Base-by-base conservation (phyloP, 108 stramenopile species). In the Nitzschia palea region DNA sequence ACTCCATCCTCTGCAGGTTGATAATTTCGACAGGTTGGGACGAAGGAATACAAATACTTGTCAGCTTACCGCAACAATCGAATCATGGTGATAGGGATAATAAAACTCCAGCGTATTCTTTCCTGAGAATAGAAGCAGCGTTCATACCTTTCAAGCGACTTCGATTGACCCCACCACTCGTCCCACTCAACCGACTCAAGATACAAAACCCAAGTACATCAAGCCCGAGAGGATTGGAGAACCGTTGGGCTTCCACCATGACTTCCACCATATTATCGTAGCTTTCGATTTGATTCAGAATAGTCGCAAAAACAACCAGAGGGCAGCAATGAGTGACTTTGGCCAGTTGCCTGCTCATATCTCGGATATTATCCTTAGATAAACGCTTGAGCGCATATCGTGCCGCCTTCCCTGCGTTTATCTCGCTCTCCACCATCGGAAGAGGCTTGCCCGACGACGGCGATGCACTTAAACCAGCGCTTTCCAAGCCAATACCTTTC, bases 231-330 rank as follows among this genome's bases (percentile, higher is more conserved):
- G 85, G 86, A 3, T 92, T 85, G 14, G 88, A 80, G 62, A 76
- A 89, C 14, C 81, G 74, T 48, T 96, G 81, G 26, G 95, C 79
- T 44, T 98, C 96, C 0, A 98, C 95, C 88, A 96, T 90, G 52
- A 92, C 87, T 48, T 83, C 71, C 31, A 96, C 96, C 67, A 98
- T 63, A 59, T 98, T 98, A 71, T 94, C 97, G 75, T 96, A 98
- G 67, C 90, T 85, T 67, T 98, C 95, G 60, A 98, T 94, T 66
- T 95, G 92, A 65, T 75, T 73, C 55, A 98, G 76, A 55, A 98
- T 91, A 14, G 82, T 80, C 3, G 77, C 71, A 45, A 89, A 94
- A 33, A 95, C 88, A 8, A 95, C 91, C 27, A 95, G 59, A n/a
- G 97, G 95, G 68, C 88, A 90, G 45, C 65, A 79, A 65, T 96